Conservation (phyloP, 768 basidiomycete species). For the Leucocoprinus birnbaumii region DNA sequence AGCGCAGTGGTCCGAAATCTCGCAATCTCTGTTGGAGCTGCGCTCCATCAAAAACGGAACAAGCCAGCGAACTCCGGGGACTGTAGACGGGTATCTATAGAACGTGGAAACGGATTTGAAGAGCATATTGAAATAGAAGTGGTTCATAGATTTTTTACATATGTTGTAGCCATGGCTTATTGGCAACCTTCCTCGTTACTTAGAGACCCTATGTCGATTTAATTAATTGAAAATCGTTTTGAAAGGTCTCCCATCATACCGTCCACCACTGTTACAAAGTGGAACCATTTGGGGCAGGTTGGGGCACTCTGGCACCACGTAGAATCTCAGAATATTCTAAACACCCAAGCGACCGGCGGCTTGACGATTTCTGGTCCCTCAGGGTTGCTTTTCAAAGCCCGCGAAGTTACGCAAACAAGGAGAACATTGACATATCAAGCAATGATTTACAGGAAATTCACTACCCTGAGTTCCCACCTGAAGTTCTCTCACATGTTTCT, state of each 20-base stretch:
- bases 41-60: background rate
- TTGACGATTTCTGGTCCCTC: background rate
- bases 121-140: too few relatives aligned
- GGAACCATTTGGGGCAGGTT: background rate
- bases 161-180: too few relatives aligned
- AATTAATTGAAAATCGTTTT: background rate
- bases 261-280: background rate
- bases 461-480: background rate
- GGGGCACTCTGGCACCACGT: background rate
- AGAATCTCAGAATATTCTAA: background rate
- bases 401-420: background rate
- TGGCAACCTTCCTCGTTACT: background rate
- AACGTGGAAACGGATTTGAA: too few relatives aligned
- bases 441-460: background rate
- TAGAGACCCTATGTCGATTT: background rate
- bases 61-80: background rate
- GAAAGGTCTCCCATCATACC: background rate
- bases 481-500: background rate
- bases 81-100: background rate
- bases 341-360: background rate
- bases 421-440: background rate
- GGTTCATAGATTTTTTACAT: too few relatives aligned
- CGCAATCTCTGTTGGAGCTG: slow-evolving; percentile 6
- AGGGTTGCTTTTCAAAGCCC: background rate
- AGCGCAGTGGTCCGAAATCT: slow-evolving; percentile 4